Base-by-base conservation (phyloP, 2,329 filamentous ascomycete species). In the Phyllosticta paracitricarpa region DNA sequence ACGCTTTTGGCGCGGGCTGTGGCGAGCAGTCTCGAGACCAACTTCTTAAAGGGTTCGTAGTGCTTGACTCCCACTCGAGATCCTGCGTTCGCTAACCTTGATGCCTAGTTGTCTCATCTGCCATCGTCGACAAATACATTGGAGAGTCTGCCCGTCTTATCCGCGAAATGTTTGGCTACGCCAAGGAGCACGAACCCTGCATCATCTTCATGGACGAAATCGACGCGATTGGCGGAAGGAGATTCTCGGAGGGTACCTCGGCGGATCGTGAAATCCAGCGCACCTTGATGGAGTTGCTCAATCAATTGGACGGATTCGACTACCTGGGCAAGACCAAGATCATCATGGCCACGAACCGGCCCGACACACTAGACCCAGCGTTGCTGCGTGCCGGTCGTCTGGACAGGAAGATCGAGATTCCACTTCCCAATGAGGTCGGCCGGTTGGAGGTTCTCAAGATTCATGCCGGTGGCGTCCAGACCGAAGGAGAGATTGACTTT, bases 191-290 rank as follows among this genome's bases (percentile, higher is more conserved):
- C 75, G 94, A 99, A 77, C 94, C 94, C 51, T 99, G 94, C 76
- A 99, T 99, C 76, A 99, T 99, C 78, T 99, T 99, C 84, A 99
- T 99, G 94, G 95, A 99, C 81, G 94, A 99, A 78, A 99, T 99
- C 72, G 94, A 99, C 72, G 94, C 94, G 71, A 99, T 99, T 71
- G 94, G 94, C 74, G 95, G 95, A 65, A 86, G 95, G 69, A 85
- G 94, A 70, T 99, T 99, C 77, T 96, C 91, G 0, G 94, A 99
- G 76, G 94, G 95, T 68, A 99, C 94, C 58, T 96, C 91, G 63
- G 94, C 94, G 57, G 94, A 99, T 79, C 88, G 95, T 71, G 94
- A 99, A 76, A 99, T 99, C 68, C 94, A 99, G 78, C 88, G 94
- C 72, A 99, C 94, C 40, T 81, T 99, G 63, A 99, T 99, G 94